Conservation (phyloP, 805 yeast genomes). For the Kodamaea neixiangensis region DNA sequence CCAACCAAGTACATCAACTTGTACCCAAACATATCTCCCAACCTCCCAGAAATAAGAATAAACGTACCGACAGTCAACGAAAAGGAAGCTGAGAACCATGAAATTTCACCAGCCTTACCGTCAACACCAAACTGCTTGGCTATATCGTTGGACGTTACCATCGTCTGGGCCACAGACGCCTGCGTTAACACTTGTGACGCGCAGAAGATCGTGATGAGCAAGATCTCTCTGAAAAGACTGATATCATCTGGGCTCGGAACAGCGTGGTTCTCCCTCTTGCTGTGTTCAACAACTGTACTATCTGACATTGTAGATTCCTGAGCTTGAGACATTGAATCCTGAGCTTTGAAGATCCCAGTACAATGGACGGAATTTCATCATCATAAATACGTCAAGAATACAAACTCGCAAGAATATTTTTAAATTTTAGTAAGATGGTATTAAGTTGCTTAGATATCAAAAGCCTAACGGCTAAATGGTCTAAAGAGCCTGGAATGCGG, state of each 20-base stretch:
- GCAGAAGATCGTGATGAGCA: conserved; percentile 26
- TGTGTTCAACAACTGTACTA: not conserved
- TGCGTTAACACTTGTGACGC: conserved; percentile 33
- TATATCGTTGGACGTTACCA: conserved; percentile 20
- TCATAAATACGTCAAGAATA: no score
- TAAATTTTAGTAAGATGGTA: not conserved
- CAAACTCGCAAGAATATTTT: not conserved
- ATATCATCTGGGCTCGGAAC: conserved; percentile 23
- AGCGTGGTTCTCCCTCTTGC: not conserved
- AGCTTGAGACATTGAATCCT: not conserved
- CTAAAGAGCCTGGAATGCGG: no score
- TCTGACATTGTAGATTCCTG: no score
- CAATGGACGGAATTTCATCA: no score
- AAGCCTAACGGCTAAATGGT: no score
- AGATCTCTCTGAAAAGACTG: conserved; percentile 20
- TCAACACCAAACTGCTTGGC: conserved; percentile 26
- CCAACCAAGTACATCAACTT: conserved; percentile 30
- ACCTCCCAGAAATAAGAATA: conserved; percentile 33
- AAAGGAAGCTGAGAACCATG: conserved; percentile 38
- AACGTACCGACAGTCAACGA: conserved; percentile 40
- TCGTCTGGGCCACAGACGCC: conserved; percentile 32
- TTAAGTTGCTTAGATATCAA: not conserved
- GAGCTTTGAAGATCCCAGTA: no score
- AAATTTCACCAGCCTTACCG: conserved; percentile 28
- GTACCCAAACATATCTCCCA: conserved; percentile 40